phyloP scores from a whole-genome alignment of 2,329 filamentous ascomycete genomes.

The Fusarium camptoceras region DNA sequence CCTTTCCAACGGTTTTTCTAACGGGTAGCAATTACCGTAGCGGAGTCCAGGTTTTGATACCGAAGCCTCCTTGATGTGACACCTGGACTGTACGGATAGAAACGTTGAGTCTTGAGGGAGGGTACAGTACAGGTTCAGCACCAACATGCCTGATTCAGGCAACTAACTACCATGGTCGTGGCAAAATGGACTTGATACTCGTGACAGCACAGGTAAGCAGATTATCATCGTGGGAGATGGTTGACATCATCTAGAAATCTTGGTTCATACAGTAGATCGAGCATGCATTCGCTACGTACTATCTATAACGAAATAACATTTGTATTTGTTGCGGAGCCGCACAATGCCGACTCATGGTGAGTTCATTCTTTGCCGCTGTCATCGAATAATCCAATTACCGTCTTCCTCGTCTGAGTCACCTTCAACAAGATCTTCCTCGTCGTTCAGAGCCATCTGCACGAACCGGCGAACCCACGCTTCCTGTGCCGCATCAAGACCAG shows the following conservation, averaged over 20 bases:
- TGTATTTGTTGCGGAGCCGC: slow-evolving; percentile 19
- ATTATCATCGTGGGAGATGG: neutral
- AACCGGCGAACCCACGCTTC: slow-evolving; percentile 67
- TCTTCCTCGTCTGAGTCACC: slow-evolving; percentile 55
- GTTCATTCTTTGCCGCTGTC: slow-evolving; percentile 7
- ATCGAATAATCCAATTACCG: slow-evolving; percentile 46
- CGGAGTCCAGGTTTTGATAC: slow-evolving; percentile 21
- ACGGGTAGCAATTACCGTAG: slow-evolving; percentile 7
- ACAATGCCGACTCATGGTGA: neutral
- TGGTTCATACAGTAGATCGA: slow-evolving; percentile 24
- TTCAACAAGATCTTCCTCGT: slow-evolving; percentile 63
- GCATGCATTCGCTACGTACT: slow-evolving; percentile 30
- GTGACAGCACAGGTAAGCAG: slow-evolving; percentile 3
- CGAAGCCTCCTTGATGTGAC: slow-evolving; percentile 4
- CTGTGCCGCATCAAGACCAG: slow-evolving; percentile 59
- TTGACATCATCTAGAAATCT: slow-evolving; percentile 28
- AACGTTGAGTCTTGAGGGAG: slow-evolving; percentile 10
- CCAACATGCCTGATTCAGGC: slow-evolving; percentile 13
- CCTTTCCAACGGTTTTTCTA: slow-evolving; percentile 13
- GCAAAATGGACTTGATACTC: slow-evolving; percentile 17
- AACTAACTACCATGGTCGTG: slow-evolving; percentile 11
- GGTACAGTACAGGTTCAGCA: slow-evolving; percentile 25
- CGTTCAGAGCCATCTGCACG: slow-evolving; percentile 65
- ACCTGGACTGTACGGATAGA: neutral
- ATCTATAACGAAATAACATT: slow-evolving; percentile 17